Conservation (phyloP, 2,329 filamentous ascomycete genomes). For the Curvularia verruculosa region DNA sequence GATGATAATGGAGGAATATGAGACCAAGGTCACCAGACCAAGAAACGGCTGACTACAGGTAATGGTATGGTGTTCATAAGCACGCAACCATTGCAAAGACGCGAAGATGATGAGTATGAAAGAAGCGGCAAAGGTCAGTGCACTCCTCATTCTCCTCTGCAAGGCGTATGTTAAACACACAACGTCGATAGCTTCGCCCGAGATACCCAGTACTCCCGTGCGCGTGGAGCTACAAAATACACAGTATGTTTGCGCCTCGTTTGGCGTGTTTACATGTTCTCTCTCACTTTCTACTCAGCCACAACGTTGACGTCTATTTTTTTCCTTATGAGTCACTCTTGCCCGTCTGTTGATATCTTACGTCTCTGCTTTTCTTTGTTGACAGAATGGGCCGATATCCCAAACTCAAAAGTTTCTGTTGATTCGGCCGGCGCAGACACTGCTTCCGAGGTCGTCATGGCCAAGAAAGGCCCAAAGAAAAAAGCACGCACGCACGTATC, state of each 20-base stretch:
- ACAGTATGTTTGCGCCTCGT: slow-evolving; percentile 11
- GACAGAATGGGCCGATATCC: slow-evolving; percentile 5
- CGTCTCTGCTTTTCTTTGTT: background rate
- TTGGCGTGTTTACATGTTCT: background rate
- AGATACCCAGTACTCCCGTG: slow-evolving; percentile 26
- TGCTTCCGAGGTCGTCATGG: slow-evolving; percentile 10
- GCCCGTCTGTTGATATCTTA: slow-evolving; percentile 1
- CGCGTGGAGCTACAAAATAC: slow-evolving; percentile 14
- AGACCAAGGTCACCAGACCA: slow-evolving; percentile 11
- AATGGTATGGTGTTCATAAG: background rate
- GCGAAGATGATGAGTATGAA: slow-evolving; percentile 7
- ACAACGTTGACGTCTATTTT: slow-evolving; percentile 1
- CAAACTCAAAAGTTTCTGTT: background rate
- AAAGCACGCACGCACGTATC: background rate
- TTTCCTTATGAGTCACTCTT: slow-evolving; percentile 10
- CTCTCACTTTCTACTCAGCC: slow-evolving; percentile 4
- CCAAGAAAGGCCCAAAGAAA: slow-evolving; percentile 2
- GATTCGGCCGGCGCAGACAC: slow-evolving; percentile 3
- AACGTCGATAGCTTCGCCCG: slow-evolving; percentile 21
- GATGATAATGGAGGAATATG: slow-evolving; percentile 58
- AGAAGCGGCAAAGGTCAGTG: slow-evolving; percentile 20
- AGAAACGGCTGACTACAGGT: background rate
- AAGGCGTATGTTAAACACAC: slow-evolving; percentile 18
- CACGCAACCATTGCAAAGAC: slow-evolving; percentile 1
- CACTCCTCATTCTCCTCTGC: slow-evolving; percentile 13